Evolutionary conservation across 1,139 yeast species (phyloP), one percentile per base, ranked within the genome.

Genomic region (Yamadazyma trypodendri): DNA sequence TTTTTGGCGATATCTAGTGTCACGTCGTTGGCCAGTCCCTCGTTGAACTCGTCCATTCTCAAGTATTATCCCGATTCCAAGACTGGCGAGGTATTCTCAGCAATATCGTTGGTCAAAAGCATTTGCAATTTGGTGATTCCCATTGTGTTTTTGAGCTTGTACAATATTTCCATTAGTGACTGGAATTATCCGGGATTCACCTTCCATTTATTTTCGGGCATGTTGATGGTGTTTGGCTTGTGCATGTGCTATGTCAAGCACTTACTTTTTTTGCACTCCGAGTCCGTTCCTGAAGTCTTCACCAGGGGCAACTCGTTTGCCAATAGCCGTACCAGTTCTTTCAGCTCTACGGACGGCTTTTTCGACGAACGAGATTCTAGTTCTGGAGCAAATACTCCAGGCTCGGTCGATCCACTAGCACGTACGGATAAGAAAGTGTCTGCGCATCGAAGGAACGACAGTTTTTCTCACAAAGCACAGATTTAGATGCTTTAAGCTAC

Each of bases 11-110:
- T 56, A 3, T 37, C 64, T 0, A 58, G 83, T 1, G 49, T 80
- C 22, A 76, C 79, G 0, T 60, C 78, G 0, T 43, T 63, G 12
- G 36, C 54, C 4, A 52, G 56, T 9, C 75, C 75, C 4, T 56
- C 71, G 7, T 45, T 63, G 32, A 58, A 51, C 33, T 60, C 70
- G 1, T 46, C 68, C 6, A 48, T 66, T 24, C 55, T 67, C 34
- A 69, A 69, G 42, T 66, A 59, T 40, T 67, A 54, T 40, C 72
- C 73, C 1, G 69, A 61, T 36, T 58, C 65, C 13, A 65, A 60
- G 46, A 57, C 63, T 4, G 74, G 75, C 3, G 70, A 65, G 41
- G 55, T 65, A 6, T 67, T 65, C 45, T 68, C 72, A 3, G 72
- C 66, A 13, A 47, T 61, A 39, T 58, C 69, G 2, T 51, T 67